These are phyloP conservation scores for Colletotrichum endophyticum DNA, from an alignment of 2,329 filamentous ascomycete genomes.

Conservation along the genomic window DNA sequence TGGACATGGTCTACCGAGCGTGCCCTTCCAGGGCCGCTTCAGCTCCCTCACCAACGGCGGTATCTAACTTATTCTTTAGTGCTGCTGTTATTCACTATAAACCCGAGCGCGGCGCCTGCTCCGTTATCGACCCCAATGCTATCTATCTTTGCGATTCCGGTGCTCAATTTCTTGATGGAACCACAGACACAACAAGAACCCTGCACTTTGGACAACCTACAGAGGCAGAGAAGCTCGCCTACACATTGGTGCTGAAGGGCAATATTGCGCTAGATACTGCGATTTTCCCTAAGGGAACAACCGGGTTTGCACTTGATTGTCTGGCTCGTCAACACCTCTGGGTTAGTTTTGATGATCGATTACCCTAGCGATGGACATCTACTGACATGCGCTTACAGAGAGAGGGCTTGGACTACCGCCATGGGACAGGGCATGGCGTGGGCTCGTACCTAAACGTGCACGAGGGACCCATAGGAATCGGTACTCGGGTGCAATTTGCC, in stretches of 20 bases:
- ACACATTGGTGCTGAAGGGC: constrained; percentile 93
- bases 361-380: not conserved
- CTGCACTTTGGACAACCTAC: constrained; percentile 89
- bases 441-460: constrained; percentile 97
- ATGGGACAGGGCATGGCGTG: constrained; percentile 95
- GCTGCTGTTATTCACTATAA: constrained; percentile 97
- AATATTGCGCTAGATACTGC: constrained; percentile 87
- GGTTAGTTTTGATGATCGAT: constrained; percentile 54
- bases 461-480: constrained; percentile 95
- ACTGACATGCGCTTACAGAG: constrained; percentile 42
- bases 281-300: constrained; percentile 93
- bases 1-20: constrained; percentile 15
- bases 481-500: constrained; percentile 87
- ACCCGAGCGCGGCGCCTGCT: constrained; percentile 82
- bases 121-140: constrained; percentile 80
- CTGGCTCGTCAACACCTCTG: constrained; percentile 91
- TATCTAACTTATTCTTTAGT: constrained; percentile 37
- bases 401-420: constrained; percentile 90
- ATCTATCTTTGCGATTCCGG: constrained; percentile 97
- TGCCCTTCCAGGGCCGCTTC: not conserved
- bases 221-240: constrained; percentile 83
- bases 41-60: not conserved
- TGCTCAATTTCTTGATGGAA: constrained; percentile 94
- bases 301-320: constrained; percentile 87
- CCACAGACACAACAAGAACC: constrained; percentile 93